Percentiles rank a stretch among this genome's conserved stretches.
Conservation (phyloP, 1,284 basidiomycete genomes). For the Cutaneotrichosporon sp. region DNA sequence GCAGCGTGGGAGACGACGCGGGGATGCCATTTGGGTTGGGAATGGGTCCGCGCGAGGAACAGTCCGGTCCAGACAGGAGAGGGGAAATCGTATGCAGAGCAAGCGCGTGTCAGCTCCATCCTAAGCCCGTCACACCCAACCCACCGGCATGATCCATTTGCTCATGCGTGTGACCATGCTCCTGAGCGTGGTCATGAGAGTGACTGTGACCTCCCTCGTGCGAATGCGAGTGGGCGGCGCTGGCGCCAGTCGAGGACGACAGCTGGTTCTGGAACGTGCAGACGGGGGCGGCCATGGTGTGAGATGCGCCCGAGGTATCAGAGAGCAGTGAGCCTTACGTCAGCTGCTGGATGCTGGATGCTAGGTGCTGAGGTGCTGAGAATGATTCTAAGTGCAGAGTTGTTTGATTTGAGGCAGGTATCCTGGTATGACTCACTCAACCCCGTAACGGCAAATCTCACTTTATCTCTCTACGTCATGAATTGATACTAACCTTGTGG, state of each 20-base stretch:
- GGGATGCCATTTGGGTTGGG: no score
- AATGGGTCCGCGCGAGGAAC: no score
- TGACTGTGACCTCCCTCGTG: slow-evolving; percentile 34
- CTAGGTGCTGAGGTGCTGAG: not conserved
- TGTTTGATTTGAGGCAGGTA: no score
- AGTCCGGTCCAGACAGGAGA: not conserved
- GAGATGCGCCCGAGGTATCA: not conserved
- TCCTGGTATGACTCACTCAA: no score
- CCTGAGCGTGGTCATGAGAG: slow-evolving; percentile 46
- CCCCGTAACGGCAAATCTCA: not conserved
- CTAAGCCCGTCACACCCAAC: slow-evolving; percentile 26
- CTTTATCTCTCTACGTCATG: not conserved
- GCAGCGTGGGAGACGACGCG: no score
- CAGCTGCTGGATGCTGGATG: not conserved
- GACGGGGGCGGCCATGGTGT: slow-evolving; percentile 21
- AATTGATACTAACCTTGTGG: not conserved
- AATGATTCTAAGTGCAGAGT: no score
- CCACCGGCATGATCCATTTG: slow-evolving; percentile 80
- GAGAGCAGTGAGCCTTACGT: not conserved
- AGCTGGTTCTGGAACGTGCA: slow-evolving; percentile 51
- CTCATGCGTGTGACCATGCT: slow-evolving; percentile 89
- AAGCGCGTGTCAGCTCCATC: not conserved
- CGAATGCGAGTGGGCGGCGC: slow-evolving; percentile 13
- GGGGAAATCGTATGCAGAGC: not conserved
- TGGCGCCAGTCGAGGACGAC: slow-evolving; percentile 25